Base-by-base conservation (phyloP, 2,329 filamentous ascomycete genomes). In the Aspergillus sp. region DNA sequence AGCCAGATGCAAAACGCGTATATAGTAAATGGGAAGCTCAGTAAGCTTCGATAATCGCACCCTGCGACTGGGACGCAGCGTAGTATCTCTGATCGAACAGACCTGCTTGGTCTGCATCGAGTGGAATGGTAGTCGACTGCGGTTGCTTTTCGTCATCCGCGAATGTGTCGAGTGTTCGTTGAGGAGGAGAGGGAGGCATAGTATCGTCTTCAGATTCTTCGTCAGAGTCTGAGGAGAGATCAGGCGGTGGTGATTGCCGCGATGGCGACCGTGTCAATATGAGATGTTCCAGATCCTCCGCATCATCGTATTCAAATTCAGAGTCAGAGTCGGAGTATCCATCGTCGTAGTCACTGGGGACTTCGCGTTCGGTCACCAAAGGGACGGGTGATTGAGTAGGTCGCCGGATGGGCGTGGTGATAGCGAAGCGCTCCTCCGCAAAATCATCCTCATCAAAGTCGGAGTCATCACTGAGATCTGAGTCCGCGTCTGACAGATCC, bases 161-260 rank as follows among this genome's bases (percentile, higher is more conserved):
- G 61, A 88, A 86, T 37, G 76, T 70, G 51, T 80, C 74, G 46
- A 88, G 70, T 32, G 76, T 66, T 23, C 77, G 54, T 52, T 68
- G 62, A 42, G 81, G 79, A 33, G 85, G 85, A 51, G 84, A 87
- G 17, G 84, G 84, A 6, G 86, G 86, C 81, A 88, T 74, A 43
- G 76, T 72, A 57, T 87, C 83, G 69, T 90, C 86, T 59, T 89
- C 85, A 49, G 82, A 84, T 2, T 76, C 71, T 5, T 70, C 74
- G 53, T 84, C 84, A 52, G 79, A 80, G 63, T 89, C 85, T 53
- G 81, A 75, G 56, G 83, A 77, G 49, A 89, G 80, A 65, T 88
- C 85, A 7, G 86, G 86, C 45, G 85, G 76, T 15, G 37, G 37
- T 46, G 82, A 81, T 60, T 79, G 61, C 70, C 84, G 84, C 5